Conservation (phyloP, 148 eudicot species). For the Rhododendron mucronatum region DNA sequence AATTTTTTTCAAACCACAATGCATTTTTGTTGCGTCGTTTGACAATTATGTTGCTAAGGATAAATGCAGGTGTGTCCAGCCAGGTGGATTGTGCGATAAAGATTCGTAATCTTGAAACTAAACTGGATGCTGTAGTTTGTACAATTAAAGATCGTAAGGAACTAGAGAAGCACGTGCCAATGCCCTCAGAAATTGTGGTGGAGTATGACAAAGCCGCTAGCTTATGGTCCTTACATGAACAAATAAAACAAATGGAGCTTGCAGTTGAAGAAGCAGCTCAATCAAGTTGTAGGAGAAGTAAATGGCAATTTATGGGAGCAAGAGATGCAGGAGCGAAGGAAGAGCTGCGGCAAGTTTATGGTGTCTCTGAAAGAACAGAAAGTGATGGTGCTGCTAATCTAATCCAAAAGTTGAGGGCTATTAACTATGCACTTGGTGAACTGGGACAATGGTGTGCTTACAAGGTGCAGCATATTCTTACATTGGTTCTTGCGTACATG, state of each 20-base stretch:
- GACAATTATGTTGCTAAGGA: not conserved
- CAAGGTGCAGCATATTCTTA: conserved; percentile 51
- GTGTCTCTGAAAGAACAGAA: conserved; percentile 98
- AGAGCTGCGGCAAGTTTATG: conserved; percentile 93
- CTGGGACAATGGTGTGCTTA: conserved; percentile 99
- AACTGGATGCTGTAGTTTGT: conserved; percentile 91
- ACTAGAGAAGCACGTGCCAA: conserved; percentile 95
- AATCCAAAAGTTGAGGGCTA: conserved; percentile 93
- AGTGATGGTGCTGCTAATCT: conserved; percentile 98
- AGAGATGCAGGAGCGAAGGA: conserved; percentile 98
- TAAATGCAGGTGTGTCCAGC: conserved; percentile 82
- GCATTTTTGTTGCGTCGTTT: not conserved
- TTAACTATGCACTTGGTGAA: conserved; percentile 94
- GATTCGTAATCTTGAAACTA: conserved; percentile 92
- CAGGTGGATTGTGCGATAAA: conserved; percentile 98
- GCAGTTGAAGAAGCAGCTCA: conserved; percentile 90
- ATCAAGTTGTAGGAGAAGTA: conserved; percentile 85
- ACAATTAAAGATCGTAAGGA: conserved; percentile 95
- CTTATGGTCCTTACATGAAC: conserved; percentile 88
- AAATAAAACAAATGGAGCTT: conserved; percentile 85
- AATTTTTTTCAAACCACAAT: not conserved
- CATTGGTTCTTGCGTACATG: not conserved
- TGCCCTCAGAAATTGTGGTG: conserved; percentile 90
- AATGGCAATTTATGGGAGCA: conserved; percentile 99
- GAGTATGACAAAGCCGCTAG: conserved; percentile 91